Evolutionary conservation across 2,329 filamentous ascomycete genomes (phyloP).

Genomic region (Fusarium decemcellulare): DNA sequence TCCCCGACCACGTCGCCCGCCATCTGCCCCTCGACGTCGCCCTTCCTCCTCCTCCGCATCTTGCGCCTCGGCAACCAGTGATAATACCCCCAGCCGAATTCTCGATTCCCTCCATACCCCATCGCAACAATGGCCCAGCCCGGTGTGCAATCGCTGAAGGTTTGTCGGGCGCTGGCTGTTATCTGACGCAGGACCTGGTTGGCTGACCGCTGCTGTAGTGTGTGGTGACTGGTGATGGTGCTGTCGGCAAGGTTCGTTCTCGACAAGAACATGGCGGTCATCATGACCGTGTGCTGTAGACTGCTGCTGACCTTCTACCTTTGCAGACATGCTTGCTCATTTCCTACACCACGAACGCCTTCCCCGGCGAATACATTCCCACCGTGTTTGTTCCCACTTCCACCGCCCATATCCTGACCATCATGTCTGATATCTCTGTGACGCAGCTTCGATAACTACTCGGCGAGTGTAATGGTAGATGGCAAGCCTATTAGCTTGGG

Average conservation of each 20-base stretch:
- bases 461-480: slow-evolving; percentile 98
- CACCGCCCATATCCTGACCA: slow-evolving; percentile 1
- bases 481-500: slow-evolving; percentile 97
- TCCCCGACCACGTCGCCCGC: slow-evolving; percentile 21
- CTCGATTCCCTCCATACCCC: slow-evolving; percentile 20
- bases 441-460: slow-evolving; percentile 96
- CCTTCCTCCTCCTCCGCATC: slow-evolving; percentile 3
- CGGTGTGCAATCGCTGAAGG: slow-evolving; percentile 93
- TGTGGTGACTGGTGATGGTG: slow-evolving; percentile 99
- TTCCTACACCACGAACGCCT: slow-evolving; percentile 99
- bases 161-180: slow-evolving; percentile 58
- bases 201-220: slow-evolving; percentile 72
- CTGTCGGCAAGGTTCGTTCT: slow-evolving; percentile 88
- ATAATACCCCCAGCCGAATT: slow-evolving; percentile 9
- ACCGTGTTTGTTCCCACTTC: slow-evolving; percentile 81
- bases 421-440: slow-evolving; percentile 23
- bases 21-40: slow-evolving; percentile 26
- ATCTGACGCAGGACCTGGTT: slow-evolving; percentile 40
- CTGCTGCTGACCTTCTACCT: slow-evolving; percentile 48
- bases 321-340: slow-evolving; percentile 96
- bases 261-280: slow-evolving; percentile 10
- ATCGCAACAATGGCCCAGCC: slow-evolving; percentile 77
- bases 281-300: slow-evolving; percentile 4
- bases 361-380: slow-evolving; percentile 99
- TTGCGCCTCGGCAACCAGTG: slow-evolving; percentile 21